These are phyloP conservation scores for Ascochyta koolunga DNA, from an alignment of 2,329 filamentous ascomycete species.

Conservation along the genomic window DNA sequence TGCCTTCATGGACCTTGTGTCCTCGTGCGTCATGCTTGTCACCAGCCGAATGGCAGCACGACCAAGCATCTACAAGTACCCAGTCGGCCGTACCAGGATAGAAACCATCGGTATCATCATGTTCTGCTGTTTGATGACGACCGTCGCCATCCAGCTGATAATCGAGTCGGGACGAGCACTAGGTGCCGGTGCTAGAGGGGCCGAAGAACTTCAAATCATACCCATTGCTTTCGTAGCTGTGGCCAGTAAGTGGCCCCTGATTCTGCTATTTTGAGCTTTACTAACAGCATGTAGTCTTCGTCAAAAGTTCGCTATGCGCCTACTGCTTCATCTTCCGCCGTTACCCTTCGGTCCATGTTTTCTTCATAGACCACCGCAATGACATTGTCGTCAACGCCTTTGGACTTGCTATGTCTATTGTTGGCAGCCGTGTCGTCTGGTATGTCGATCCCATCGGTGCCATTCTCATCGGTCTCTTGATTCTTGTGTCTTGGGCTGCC, in stretches of 20 bases:
- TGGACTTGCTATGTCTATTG: slow-evolving; percentile 62
- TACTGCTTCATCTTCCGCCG: slow-evolving; percentile 61
- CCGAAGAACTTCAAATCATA: slow-evolving; percentile 58
- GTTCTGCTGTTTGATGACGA: slow-evolving; percentile 71
- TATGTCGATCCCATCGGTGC: slow-evolving; percentile 67
- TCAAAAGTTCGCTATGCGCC: slow-evolving; percentile 59
- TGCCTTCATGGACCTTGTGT: slow-evolving; percentile 70
- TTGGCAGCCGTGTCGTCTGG: slow-evolving; percentile 61
- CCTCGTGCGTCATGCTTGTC: slow-evolving; percentile 66
- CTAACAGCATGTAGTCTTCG: slow-evolving; percentile 50
- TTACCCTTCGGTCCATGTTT: slow-evolving; percentile 63
- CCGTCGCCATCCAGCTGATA: slow-evolving; percentile 67
- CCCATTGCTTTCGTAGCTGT: slow-evolving; percentile 62
- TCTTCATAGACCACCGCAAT: slow-evolving; percentile 64
- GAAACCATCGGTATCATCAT: slow-evolving; percentile 70
- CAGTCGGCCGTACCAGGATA: slow-evolving; percentile 66
- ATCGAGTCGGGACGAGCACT: slow-evolving; percentile 63
- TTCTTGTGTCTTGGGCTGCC: slow-evolving; percentile 65
- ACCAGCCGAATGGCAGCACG: slow-evolving; percentile 65
- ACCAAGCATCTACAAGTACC: slow-evolving; percentile 67
- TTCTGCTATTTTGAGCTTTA: slow-evolving; percentile 4
- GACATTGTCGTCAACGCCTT: slow-evolving; percentile 63
- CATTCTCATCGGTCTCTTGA: slow-evolving; percentile 65
- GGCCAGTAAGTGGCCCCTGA: slow-evolving; percentile 54
- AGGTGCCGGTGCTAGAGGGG: slow-evolving; percentile 51